phyloP scores from a whole-genome alignment of 257 asterid genomes.

The Asclepias syriaca region DNA sequence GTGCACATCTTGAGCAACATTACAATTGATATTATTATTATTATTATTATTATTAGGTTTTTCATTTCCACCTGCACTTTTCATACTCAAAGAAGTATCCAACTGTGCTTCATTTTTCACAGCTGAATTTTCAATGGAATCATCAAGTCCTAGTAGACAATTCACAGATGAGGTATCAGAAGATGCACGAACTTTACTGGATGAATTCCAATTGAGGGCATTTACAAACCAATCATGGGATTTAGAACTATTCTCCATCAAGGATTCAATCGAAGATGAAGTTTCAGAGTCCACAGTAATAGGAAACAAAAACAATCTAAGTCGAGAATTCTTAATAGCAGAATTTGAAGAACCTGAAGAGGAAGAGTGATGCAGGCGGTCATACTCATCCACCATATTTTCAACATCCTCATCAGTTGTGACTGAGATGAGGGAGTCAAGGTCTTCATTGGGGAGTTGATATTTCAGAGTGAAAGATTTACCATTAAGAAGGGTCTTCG shows the following conservation, averaged over 20 bases:
- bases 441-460: slow-evolving; percentile 82
- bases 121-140: slow-evolving; percentile 33
- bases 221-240: slow-evolving; percentile 87
- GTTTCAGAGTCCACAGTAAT: slow-evolving; percentile 20
- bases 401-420: slow-evolving; percentile 84
- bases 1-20: slow-evolving; percentile 44
- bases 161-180: slow-evolving; percentile 78
- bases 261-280: slow-evolving; percentile 31
- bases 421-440: slow-evolving; percentile 80
- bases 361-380: slow-evolving; percentile 41
- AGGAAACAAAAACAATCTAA: slow-evolving; percentile 48
- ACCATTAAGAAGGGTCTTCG: slow-evolving; percentile 59
- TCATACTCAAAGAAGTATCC: slow-evolving; percentile 22
- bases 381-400: slow-evolving; percentile 88
- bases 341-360: not conserved
- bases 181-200: slow-evolving; percentile 35
- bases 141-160: slow-evolving; percentile 68
- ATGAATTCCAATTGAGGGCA: slow-evolving; percentile 62
- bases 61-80: slow-evolving; percentile 27
- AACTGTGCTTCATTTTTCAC: slow-evolving; percentile 42
- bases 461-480: slow-evolving; percentile 60
- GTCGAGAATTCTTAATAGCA: slow-evolving; percentile 38
- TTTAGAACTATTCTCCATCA: slow-evolving; percentile 41
- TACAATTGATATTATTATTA: slow-evolving; percentile 9
- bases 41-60: slow-evolving; percentile 28